phyloP scores from a whole-genome alignment of 495 filamentous ascomycete genomes.

The Recurvomyces mirabilis region DNA sequence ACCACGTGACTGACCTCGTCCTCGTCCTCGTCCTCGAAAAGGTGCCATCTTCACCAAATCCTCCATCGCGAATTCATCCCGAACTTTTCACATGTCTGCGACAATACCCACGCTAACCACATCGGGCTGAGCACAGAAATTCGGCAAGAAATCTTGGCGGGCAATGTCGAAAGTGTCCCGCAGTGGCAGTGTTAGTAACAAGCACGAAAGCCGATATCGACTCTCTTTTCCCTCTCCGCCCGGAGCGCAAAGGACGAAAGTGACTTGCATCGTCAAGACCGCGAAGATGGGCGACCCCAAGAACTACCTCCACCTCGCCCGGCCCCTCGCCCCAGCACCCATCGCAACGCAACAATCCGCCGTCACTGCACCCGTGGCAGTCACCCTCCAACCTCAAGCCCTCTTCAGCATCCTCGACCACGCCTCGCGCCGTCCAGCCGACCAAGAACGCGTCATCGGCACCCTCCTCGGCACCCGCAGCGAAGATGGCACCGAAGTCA shows the following conservation, averaged over 20 bases:
- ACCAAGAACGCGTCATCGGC: slow-evolving; percentile 90
- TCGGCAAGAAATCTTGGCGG: slow-evolving; percentile 19
- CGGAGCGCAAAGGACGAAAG: slow-evolving; percentile 5
- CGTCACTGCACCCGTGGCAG: slow-evolving; percentile 78
- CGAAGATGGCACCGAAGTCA: slow-evolving; percentile 92
- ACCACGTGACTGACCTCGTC: slow-evolving; percentile 7
- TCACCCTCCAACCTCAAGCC: slow-evolving; percentile 91
- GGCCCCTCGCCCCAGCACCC: slow-evolving; percentile 71
- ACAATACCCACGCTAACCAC: too few species aligned
- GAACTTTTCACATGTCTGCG: slow-evolving; percentile 7
- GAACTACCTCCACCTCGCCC: slow-evolving; percentile 85
- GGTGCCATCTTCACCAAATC: background rate
- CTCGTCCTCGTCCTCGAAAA: slow-evolving; percentile 1
- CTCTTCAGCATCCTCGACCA: slow-evolving; percentile 97
- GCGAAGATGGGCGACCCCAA: slow-evolving; percentile 31
- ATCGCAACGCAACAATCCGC: slow-evolving; percentile 59
- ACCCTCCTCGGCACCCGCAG: slow-evolving; percentile 83
- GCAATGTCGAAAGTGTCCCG: too few species aligned
- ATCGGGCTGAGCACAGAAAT: slow-evolving; percentile 11
- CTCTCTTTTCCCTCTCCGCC: slow-evolving; percentile 4
- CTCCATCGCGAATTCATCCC: background rate
- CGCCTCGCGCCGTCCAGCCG: slow-evolving; percentile 75
- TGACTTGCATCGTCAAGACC: too few species aligned
- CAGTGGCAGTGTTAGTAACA: too few species aligned
- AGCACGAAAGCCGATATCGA: too few species aligned